phyloP scores from a whole-genome alignment of 352 stramenopile species.

The Plasmopara viticola region DNA sequence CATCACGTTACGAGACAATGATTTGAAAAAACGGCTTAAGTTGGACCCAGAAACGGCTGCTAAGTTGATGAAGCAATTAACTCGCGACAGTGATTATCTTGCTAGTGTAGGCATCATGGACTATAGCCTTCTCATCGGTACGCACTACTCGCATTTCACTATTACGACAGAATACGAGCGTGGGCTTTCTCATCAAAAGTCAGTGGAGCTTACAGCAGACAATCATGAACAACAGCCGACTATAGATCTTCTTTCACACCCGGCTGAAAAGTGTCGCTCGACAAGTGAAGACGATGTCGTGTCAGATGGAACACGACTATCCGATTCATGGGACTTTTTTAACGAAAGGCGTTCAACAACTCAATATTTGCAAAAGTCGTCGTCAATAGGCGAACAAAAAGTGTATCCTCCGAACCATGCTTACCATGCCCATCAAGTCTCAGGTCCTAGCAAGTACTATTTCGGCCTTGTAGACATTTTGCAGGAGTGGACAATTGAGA shows the following conservation, averaged over 20 bases:
- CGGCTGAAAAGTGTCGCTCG: constrained; percentile 23
- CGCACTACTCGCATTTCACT: constrained; percentile 80
- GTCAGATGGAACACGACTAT: constrained; percentile 22
- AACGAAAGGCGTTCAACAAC: constrained; percentile 8
- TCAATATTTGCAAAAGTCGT: constrained; percentile 4
- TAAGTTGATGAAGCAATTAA: constrained; percentile 74
- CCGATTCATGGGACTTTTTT: constrained; percentile 22
- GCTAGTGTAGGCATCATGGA: constrained; percentile 87
- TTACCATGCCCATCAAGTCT: constrained; percentile 73
- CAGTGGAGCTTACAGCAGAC: constrained; percentile 25
- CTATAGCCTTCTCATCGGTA: constrained; percentile 85
- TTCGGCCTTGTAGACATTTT: constrained; percentile 87
- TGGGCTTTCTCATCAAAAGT: constrained; percentile 26
- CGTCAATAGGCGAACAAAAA: constrained; percentile 9
- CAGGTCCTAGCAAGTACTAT: constrained; percentile 84
- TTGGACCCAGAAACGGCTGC: constrained; percentile 41
- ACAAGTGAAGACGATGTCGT: constrained; percentile 17
- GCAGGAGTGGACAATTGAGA: constrained; percentile 80
- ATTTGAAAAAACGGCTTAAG: constrained; percentile 81
- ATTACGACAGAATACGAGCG: constrained; percentile 42
- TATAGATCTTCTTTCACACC: constrained; percentile 37
- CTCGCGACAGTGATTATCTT: constrained; percentile 78
- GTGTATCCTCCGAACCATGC: constrained; percentile 38
- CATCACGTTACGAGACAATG: constrained; percentile 79
- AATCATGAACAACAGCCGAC: constrained; percentile 17